Conservation (phyloP, 169 alveolate species). For the Plasmodium gonderi region DNA sequence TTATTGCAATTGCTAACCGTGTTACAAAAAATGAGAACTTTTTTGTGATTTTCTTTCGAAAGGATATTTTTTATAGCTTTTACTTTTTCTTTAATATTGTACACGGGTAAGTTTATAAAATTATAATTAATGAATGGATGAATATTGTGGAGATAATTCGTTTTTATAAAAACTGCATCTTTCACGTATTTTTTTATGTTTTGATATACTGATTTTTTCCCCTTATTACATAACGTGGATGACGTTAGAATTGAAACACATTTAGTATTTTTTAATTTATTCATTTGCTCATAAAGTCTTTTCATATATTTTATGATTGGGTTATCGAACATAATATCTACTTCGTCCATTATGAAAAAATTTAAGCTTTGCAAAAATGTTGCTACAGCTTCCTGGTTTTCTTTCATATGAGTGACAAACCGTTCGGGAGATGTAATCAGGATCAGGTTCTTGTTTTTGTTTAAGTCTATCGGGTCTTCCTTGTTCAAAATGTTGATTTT, state of each 20-base stretch:
- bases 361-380: slow-evolving; percentile 18
- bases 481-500: neutral
- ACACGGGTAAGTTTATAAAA: slow-evolving; percentile 19
- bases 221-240: slow-evolving; percentile 52
- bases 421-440: slow-evolving; percentile 28
- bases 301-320: slow-evolving; percentile 34
- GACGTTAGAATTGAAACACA: slow-evolving; percentile 36
- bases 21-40: slow-evolving; percentile 59
- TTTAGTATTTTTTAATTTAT: neutral
- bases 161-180: slow-evolving; percentile 35
- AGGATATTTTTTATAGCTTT: slow-evolving; percentile 37
- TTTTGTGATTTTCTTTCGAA: slow-evolving; percentile 31
- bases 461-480: neutral
- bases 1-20: slow-evolving; percentile 44
- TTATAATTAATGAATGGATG: slow-evolving; percentile 65
- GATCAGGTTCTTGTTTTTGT: neutral
- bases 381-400: slow-evolving; percentile 2
- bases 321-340: slow-evolving; percentile 46
- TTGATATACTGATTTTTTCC: slow-evolving; percentile 27
- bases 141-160: slow-evolving; percentile 31
- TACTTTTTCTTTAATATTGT: slow-evolving; percentile 19
- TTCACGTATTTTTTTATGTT: slow-evolving; percentile 37
- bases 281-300: slow-evolving; percentile 16
- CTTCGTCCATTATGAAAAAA: slow-evolving; percentile 67
- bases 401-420: slow-evolving; percentile 49